Evolutionary conservation across 345 rosid genomes (phyloP), one percentile per base, ranked within the genome.

Genomic region (Viola odorata): DNA sequence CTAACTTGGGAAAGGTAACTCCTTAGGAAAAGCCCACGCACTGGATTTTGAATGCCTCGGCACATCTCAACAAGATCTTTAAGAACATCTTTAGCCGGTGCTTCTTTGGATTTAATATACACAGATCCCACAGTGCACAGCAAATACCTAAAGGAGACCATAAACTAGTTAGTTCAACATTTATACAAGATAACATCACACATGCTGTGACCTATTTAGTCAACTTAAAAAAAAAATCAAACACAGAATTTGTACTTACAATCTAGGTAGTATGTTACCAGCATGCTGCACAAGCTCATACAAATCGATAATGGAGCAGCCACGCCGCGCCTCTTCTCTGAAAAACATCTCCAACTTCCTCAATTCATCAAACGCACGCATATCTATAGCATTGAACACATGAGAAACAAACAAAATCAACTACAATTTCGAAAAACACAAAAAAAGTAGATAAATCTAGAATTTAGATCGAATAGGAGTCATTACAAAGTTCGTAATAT

Each of bases 41-140:
- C 75, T 64, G 99, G 99, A 85, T 94, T 80, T 80, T 94, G 99
- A 81, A 94, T 86, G 53, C 99, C 99, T 57, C 95, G 99, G 53
- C 99, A 94, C 99, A 94, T 94, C 75, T 94, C 99, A 56, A 94
- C 99, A 40, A 94, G 95, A 82, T 94, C 99, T 75, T 91, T 94
- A 51, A 94, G 96, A 57, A 94, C 85, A 75, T 94, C 99, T 77
- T 85, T 94, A 9, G 97, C 89, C 53, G 99, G 99, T 64, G 97
- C 96, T 82, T 94, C 99, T 80, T 94, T 88, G 53, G 99, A 86
- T 78, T 82, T 91, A 53, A 94, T 90, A 63, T 94, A 94, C 16
- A 94, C 97, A 12, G 96, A 94, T 62, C 99, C 99, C 38, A 92
- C 96, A 3, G 99, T 94, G 66, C 99, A 90, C 32, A 94, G 91